These are phyloP conservation scores for Lentinula sp. DNA, from an alignment of 768 basidiomycete species.

Conservation along the genomic window DNA sequence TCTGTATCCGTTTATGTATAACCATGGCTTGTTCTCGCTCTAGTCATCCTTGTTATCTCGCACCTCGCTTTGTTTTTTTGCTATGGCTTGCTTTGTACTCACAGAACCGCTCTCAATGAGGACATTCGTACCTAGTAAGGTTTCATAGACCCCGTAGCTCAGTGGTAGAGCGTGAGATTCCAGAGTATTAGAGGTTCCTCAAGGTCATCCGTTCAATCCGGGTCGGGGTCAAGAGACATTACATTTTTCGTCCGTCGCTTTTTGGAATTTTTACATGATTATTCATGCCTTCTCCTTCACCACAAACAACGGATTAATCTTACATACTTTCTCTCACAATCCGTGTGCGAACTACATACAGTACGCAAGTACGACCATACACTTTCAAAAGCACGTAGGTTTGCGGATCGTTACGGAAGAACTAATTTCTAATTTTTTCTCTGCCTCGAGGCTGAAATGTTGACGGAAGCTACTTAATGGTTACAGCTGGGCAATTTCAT, in stretches of 20 bases:
- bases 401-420: too few relatives aligned
- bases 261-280: background rate
- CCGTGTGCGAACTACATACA: too few relatives aligned
- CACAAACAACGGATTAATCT: too few relatives aligned
- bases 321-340: too few relatives aligned
- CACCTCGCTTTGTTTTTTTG: background rate
- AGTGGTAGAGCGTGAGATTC: slow-evolving; percentile 36
- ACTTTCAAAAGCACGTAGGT: too few relatives aligned
- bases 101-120: too few relatives aligned
- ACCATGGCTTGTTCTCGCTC: background rate
- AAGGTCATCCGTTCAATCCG: slow-evolving; percentile 47
- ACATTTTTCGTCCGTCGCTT: background rate
- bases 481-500: too few relatives aligned
- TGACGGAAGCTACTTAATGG: too few relatives aligned
- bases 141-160: slow-evolving; percentile 23
- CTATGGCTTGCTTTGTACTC: background rate
- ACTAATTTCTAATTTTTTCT: too few relatives aligned
- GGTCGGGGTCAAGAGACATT: slow-evolving; percentile 40
- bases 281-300: background rate
- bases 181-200: slow-evolving; percentile 14
- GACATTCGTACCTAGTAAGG: too few relatives aligned
- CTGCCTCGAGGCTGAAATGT: too few relatives aligned
- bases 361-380: too few relatives aligned
- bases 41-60: background rate
- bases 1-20: background rate